Evolutionary conservation across 2,329 filamentous ascomycete genomes (phyloP), one percentile per base, ranked within the genome.

Genomic region (Ilyonectria mors-panacis): DNA sequence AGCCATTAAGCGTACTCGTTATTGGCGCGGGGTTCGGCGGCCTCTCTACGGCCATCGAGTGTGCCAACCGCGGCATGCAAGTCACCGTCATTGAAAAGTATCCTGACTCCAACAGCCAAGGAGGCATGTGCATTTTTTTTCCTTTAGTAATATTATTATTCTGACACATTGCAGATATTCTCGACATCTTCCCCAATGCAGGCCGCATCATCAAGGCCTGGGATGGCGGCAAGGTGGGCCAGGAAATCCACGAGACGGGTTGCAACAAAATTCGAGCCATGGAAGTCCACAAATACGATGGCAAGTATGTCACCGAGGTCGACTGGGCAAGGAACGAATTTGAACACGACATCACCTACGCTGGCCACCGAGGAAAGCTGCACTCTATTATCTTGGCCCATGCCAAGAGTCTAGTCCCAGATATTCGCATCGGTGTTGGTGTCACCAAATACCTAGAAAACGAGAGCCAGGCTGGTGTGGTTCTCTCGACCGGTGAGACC

Each of bases 91-190:
- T 65, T 44, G 63, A 65, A n/a, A 65, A 65, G 28, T 57, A 65
- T 50, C 57, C 63, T n/a, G 63, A 65, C 50, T 65, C 63, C 5
- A 65, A 65, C 35, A 65, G 57, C 19, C 57, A 65, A 30, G 63
- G 63, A 35, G 63, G 63, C 57, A 50, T 51, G 55, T 26, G 21
- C 26, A n/a, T 30, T 19, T 15, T 19, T 45, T 28, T 7, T 42
- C 10, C 48, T 35, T 5, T 19, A n/a, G 30, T 9, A 12, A 33
- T 4, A 12, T 2, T 1, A 33, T 9, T 33, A 26, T 26, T 26
- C 26, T 26, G 4, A 26, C 26, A 33, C 30, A 33, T 33, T 12
- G 30, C 30, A 33, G 63, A 65, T 39, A 65, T 65, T 44, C 63
- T 65, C 21, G 63, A 65, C 37, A 56, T 65, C 50, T 65, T 65